phyloP scores from a whole-genome alignment of 2,329 filamentous ascomycete species.

The Chaetomiaceae sp. region DNA sequence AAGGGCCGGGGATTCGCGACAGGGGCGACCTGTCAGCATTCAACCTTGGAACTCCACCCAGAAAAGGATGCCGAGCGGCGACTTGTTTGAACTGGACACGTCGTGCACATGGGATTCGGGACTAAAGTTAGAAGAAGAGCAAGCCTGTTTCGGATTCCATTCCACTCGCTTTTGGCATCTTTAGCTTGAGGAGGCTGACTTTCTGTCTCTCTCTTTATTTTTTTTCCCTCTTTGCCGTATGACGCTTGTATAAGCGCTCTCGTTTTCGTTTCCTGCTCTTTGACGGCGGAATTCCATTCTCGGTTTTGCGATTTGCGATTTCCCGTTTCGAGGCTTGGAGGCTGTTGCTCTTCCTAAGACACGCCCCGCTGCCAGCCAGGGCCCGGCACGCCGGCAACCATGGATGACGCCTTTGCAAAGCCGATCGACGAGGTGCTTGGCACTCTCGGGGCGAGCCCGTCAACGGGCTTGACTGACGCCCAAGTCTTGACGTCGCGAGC shows the following conservation, averaged over 20 bases:
- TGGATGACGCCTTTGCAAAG: slow-evolving; percentile 61
- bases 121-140: slow-evolving; percentile 15
- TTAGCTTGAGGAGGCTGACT: slow-evolving; percentile 5
- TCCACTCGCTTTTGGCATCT: slow-evolving; percentile 14
- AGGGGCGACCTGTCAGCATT: slow-evolving; percentile 18
- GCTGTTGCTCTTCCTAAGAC: slow-evolving; percentile 15
- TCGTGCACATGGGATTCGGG: slow-evolving; percentile 22
- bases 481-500: slow-evolving; percentile 51
- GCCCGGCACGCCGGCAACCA: slow-evolving; percentile 30
- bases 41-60: slow-evolving; percentile 13
- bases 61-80: slow-evolving; percentile 19
- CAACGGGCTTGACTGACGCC: slow-evolving; percentile 52
- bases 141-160: slow-evolving; percentile 11
- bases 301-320: not conserved
- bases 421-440: slow-evolving; percentile 55
- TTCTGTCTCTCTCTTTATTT: no score
- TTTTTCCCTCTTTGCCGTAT: slow-evolving; percentile 11
- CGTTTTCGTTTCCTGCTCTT: slow-evolving; percentile 14
- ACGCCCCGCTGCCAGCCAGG: slow-evolving; percentile 15
- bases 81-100: slow-evolving; percentile 27
- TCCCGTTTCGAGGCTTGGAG: slow-evolving; percentile 3
- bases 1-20: slow-evolving; percentile 10
- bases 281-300: not conserved
- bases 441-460: slow-evolving; percentile 52
- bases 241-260: slow-evolving; percentile 11